Conservation (phyloP, 2,329 filamentous ascomycete genomes). For the Paramyrothecium sp. region DNA sequence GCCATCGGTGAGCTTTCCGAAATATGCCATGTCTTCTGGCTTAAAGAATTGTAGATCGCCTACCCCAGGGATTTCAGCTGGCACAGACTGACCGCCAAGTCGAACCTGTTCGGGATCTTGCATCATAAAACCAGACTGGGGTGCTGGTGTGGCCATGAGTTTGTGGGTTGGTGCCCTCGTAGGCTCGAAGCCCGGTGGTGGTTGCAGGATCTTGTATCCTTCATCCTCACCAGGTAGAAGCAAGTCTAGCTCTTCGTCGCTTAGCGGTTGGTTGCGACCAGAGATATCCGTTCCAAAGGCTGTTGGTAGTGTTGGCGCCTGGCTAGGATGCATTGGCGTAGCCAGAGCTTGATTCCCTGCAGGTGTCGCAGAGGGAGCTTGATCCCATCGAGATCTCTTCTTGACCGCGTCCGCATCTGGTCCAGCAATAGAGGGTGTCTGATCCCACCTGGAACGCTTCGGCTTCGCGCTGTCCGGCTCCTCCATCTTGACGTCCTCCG, state of each 20-base stretch:
- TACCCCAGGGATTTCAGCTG: conserved; percentile 93
- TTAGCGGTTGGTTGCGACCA: conserved; percentile 75
- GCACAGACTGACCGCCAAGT: conserved; percentile 83
- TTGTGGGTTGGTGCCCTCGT: conserved; percentile 75
- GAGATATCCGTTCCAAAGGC: conserved; percentile 81
- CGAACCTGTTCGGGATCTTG: conserved; percentile 87
- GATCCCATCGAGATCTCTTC: conserved; percentile 87
- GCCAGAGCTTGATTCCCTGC: conserved; percentile 72
- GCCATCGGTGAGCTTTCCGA: conserved; percentile 93
- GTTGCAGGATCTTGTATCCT: conserved; percentile 88
- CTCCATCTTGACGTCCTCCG: conserved; percentile 48
- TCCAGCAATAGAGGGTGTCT: conserved; percentile 60
- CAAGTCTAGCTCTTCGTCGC: conserved; percentile 90
- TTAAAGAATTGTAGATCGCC: conserved; percentile 98
- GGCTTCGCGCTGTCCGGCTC: conserved; percentile 55
- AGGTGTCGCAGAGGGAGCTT: conserved; percentile 79
- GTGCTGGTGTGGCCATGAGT: conserved; percentile 68
- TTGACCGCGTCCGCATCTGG: conserved; percentile 62
- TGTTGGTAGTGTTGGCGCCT: conserved; percentile 49
- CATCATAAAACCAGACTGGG: conserved; percentile 92
- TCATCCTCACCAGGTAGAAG: conserved; percentile 86
- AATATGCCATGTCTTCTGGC: conserved; percentile 97
- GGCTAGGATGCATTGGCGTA: conserved; percentile 74
- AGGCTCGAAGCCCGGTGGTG: conserved; percentile 88
- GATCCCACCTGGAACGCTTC: conserved; percentile 86